phyloP scores from a whole-genome alignment of 140 eudicot genomes.

The Cichorium intybus region DNA sequence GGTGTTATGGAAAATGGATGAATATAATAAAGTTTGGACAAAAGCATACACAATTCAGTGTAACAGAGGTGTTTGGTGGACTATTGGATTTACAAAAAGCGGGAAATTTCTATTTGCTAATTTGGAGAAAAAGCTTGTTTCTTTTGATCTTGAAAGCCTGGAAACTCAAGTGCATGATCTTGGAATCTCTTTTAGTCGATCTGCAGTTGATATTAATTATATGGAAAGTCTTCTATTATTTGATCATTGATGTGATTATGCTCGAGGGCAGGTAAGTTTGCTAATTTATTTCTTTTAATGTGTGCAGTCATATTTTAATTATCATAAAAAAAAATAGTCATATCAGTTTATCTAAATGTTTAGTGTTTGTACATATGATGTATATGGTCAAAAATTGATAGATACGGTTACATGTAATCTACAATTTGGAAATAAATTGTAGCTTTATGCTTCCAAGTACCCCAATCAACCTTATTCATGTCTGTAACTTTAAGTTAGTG shows the following conservation, averaged over 20 bases:
- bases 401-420: not conserved
- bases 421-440: not conserved
- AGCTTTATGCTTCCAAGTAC: not conserved
- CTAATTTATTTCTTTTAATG: not conserved
- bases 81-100: slow-evolving; percentile 20
- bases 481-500: not conserved
- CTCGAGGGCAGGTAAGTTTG: slow-evolving; percentile 7
- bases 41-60: slow-evolving; percentile 17
- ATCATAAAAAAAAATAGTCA: not conserved
- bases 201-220: slow-evolving; percentile 18
- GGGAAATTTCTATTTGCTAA: slow-evolving; percentile 12
- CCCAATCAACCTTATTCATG: not conserved
- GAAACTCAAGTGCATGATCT: slow-evolving; percentile 14
- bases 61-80: slow-evolving; percentile 21
- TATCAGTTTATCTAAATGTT: not conserved
- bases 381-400: not conserved
- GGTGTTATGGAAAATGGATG: slow-evolving; percentile 27
- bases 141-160: slow-evolving; percentile 21
- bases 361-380: not conserved
- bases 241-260: slow-evolving; percentile 8
- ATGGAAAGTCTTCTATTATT: slow-evolving; percentile 21
- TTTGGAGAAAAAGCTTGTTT: slow-evolving; percentile 17
- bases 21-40: slow-evolving; percentile 6
- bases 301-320: not conserved
- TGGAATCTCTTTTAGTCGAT: slow-evolving; percentile 9